Evolutionary conservation across 202 grass and related monocot species (phyloP), one percentile per base, ranked within the genome.

Genomic region (Cymbopogon flexuosus): DNA sequence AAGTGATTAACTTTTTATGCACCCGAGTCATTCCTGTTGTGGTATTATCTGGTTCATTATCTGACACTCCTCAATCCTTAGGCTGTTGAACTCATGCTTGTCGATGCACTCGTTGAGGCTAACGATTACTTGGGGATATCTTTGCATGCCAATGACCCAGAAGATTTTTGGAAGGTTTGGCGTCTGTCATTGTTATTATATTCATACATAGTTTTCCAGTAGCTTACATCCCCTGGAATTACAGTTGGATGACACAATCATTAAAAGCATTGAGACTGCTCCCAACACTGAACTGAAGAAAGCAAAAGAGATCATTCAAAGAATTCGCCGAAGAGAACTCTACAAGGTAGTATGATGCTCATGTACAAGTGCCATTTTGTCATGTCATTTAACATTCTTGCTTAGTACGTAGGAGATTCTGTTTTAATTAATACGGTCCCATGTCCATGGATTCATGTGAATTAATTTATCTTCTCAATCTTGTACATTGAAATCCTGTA

Each of bases 61-160:
- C 76, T 81, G 77, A 86, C 79, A 77, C 10, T 69, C 61, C 52
- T 59, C 54, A 19, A 76, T 65, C 31, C 6, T 65, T 73, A 97
- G 94, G 92, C 92, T 85, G 92, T 94, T 35, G 94, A 97, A 77
- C 88, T 94, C 43, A 97, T 97, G 94, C 81, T 93, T 77, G 90
- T 97, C 19, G 94, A 97, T 62, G 92, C 92, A 0, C 87, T 97
- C 34, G 0, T 93, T 57, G 86, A 92, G 59, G 94, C 94, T 35
- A 87, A 97, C 34, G 81, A 89, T 68, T 97, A 94, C 72, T 65
- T 97, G 66, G 78, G 81, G 84, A 94, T 97, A 81, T 84, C 94
- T 68, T 89, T 86, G 57, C 89, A 90, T 81, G 86, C 92, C 41
- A 75, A 77, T 71, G 94, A 97, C 18, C 88, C 92, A 21, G 86